These are phyloP conservation scores for Scedosporium boydii DNA, from an alignment of 2,329 filamentous ascomycete genomes.

Conservation along the genomic window DNA sequence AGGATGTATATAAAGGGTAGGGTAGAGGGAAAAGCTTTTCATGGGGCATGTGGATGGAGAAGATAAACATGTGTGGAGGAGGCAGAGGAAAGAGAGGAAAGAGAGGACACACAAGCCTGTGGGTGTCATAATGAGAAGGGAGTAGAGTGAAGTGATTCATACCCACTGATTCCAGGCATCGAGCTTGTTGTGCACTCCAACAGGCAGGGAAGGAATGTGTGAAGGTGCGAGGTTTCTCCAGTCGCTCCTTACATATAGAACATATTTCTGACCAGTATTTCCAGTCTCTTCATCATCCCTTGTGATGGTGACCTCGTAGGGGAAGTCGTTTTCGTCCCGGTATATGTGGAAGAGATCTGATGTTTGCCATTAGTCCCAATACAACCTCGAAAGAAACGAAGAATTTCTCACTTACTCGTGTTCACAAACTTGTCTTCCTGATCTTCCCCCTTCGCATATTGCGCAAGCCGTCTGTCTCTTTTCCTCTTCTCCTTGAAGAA, in stretches of 20 bases:
- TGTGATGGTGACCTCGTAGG: slow-evolving; percentile 53
- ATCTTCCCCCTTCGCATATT: slow-evolving; percentile 28
- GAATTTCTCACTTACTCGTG: slow-evolving; percentile 30
- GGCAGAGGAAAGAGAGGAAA: too few species aligned
- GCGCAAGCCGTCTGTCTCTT: slow-evolving; percentile 19
- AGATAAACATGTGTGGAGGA: background rate
- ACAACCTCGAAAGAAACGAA: background rate
- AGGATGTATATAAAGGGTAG: too few species aligned
- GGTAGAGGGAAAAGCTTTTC: too few species aligned
- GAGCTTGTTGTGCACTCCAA: too few species aligned
- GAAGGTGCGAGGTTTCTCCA: background rate
- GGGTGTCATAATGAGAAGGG: too few species aligned
- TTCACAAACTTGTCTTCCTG: slow-evolving; percentile 35
- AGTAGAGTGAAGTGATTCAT: too few species aligned
- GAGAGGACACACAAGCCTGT: too few species aligned
- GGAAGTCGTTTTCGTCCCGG: slow-evolving; percentile 50
- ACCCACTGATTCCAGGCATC: too few species aligned
- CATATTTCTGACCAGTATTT: slow-evolving; percentile 47
- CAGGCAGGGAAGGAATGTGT: too few species aligned
- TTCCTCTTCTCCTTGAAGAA: slow-evolving; percentile 18
- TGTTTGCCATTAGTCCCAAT: background rate
- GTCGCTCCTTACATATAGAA: slow-evolving; percentile 42
- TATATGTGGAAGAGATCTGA: slow-evolving; percentile 56
- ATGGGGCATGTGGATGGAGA: background rate
- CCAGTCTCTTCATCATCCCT: slow-evolving; percentile 35